Evolutionary conservation across 2,329 filamentous ascomycete genomes (phyloP), one percentile per base, ranked within the genome.

Genomic region (Elsinoe ampelina): DNA sequence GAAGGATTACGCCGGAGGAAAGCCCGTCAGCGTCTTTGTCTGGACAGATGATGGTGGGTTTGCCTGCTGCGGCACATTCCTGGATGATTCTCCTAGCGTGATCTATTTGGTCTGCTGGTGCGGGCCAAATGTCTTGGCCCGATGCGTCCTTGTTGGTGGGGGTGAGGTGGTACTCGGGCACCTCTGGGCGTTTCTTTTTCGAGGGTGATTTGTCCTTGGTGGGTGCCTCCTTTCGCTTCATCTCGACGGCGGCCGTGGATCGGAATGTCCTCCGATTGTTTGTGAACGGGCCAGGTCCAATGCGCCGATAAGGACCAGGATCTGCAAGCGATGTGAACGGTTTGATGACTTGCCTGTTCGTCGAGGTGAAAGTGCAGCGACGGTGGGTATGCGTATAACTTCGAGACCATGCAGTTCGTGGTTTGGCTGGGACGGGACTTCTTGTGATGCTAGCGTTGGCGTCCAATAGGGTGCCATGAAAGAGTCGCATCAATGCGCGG

Each of bases 11-110:
- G 0, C 84, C 84, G 1, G 83, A 80, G 1, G 79, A 79, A 2
- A 87, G 71, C 0, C 84, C 84, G 66, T 87, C 84, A 2, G 82
- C 82, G 62, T 86, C 83, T 63, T 86, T 86, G 64, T 87, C 84
- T 0, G 84, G 84, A 0, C 86, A 75, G 12, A 87, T 81, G 15
- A 86, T 67, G 1, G 78, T 80, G 35, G 70, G 73, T 57, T 80
- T 74, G 8, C 75, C 68, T 10, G 78, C 70, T 13, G 70, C 63
- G 15, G 76, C 81, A 66, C 82, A 84, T 66, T 82, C 75, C 45
- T 66, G 69, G 52, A 86, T 80, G 51, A 85, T 80, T 1, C 68
- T 63, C 52, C 80, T 73, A 2, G 83, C 83, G 6, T 68, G 67
- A 8, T 78, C 69, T 35, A 86, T 80, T 55, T 84, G 78, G 10